These are phyloP conservation scores for Karstenula rhodostoma DNA, from an alignment of 2,329 filamentous ascomycete genomes.

Conservation along the genomic window DNA sequence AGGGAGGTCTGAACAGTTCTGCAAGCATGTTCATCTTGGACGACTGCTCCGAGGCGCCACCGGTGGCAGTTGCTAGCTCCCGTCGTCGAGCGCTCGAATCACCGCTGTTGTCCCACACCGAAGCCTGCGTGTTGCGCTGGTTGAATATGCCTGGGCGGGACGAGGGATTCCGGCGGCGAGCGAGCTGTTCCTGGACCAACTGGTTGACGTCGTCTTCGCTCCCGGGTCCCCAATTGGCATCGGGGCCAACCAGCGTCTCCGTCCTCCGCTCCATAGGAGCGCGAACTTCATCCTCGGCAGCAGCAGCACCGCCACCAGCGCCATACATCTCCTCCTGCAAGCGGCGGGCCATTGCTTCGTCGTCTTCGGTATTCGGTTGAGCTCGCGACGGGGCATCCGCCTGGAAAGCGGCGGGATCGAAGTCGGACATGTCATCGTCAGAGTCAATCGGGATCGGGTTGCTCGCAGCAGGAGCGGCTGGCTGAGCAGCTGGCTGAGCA, in stretches of 20 bases:
- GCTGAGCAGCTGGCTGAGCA: constrained; percentile 47
- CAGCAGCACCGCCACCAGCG: constrained; percentile 51
- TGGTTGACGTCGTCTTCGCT: constrained; percentile 63
- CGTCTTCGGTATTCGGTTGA: constrained; percentile 72
- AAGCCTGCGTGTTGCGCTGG: constrained; percentile 63
- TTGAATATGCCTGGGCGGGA: constrained; percentile 72
- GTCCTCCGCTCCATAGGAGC: constrained; percentile 91
- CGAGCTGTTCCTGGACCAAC: constrained; percentile 71
- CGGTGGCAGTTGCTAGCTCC: constrained; percentile 67
- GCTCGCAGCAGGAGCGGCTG: constrained; percentile 49
- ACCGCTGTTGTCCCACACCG: constrained; percentile 66
- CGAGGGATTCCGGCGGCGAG: constrained; percentile 51
- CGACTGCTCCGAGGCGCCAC: constrained; percentile 70
- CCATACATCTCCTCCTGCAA: constrained; percentile 92
- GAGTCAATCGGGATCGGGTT: constrained; percentile 78
- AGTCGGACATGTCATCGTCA: constrained; percentile 71
- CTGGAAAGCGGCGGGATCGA: constrained; percentile 47
- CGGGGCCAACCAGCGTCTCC: constrained; percentile 86
- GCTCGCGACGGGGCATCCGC: constrained; percentile 32
- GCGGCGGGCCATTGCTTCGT: constrained; percentile 89
- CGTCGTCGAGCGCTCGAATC: constrained; percentile 58
- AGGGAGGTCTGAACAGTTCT: constrained; percentile 91
- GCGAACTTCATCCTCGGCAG: constrained; percentile 70
- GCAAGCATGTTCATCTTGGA: constrained; percentile 81
- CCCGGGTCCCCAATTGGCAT: constrained; percentile 59